Percentiles rank a stretch among this genome's conserved stretches.
phyloP scores from a whole-genome alignment of 2,329 filamentous ascomycete genomes.

The Colletotrichum simmondsii region DNA sequence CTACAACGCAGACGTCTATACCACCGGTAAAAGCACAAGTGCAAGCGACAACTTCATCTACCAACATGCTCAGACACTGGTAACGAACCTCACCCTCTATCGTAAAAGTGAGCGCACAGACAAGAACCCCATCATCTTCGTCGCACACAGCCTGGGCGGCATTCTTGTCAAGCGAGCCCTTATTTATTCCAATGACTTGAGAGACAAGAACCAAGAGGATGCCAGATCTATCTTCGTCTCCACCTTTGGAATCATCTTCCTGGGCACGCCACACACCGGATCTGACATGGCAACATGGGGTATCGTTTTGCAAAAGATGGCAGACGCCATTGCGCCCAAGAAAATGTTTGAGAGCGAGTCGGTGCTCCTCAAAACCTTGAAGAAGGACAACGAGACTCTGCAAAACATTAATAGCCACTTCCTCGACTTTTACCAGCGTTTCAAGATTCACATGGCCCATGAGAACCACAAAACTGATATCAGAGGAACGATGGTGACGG shows the following conservation, averaged over 20 bases:
- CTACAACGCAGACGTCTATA: conserved; percentile 76
- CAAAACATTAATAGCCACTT: conserved; percentile 81
- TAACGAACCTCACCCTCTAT: conserved; percentile 71
- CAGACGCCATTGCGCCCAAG: conserved; percentile 71
- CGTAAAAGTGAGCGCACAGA: conserved; percentile 67
- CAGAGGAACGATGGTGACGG: conserved; percentile 69
- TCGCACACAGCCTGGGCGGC: conserved; percentile 80
- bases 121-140: conserved; percentile 78
- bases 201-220: conserved; percentile 69
- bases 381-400: conserved; percentile 78
- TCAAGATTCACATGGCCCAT: conserved; percentile 81
- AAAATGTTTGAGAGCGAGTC: conserved; percentile 75
- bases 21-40: conserved; percentile 54
- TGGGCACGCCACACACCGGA: conserved; percentile 81
- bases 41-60: conserved; percentile 75
- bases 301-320: conserved; percentile 74
- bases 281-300: conserved; percentile 77
- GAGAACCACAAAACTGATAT: conserved; percentile 79
- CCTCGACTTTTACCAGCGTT: conserved; percentile 75
- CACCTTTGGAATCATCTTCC: conserved; percentile 80
- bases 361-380: conserved; percentile 76
- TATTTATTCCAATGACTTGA: conserved; percentile 73
- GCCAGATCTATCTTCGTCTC: conserved; percentile 77
- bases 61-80: conserved; percentile 77
- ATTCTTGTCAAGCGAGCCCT: conserved; percentile 78